These are phyloP conservation scores for Geotrichum macrosporum DNA, from an alignment of 1,139 yeast species.

Conservation along the genomic window DNA sequence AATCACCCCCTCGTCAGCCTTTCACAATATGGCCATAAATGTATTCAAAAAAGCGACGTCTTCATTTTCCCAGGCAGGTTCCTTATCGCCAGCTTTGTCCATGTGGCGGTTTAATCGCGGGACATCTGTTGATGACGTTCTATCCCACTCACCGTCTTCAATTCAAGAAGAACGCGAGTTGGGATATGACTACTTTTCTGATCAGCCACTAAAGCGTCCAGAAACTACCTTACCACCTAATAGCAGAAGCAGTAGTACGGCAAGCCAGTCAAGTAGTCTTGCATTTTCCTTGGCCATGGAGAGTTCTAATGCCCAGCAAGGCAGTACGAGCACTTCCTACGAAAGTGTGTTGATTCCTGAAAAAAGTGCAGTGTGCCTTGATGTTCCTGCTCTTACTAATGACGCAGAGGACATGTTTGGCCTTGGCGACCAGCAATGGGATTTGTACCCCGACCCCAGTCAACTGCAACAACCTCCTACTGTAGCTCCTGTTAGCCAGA, in stretches of 20 bases:
- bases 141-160: constrained; percentile 8
- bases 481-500: too few species aligned
- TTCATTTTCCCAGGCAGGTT: neutral
- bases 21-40: constrained; percentile 6
- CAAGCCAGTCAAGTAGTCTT: neutral
- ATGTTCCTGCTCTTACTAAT: constrained; percentile 13
- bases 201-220: too few species aligned
- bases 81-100: neutral
- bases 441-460: too few species aligned
- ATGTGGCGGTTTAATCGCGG: too few species aligned
- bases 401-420: neutral
- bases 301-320: neutral
- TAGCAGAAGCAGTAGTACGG: constrained; percentile 6
- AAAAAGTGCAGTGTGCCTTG: constrained; percentile 13
- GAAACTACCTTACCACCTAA: constrained; percentile 6
- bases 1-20: neutral
- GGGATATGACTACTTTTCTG: too few species aligned
- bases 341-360: constrained; percentile 12
- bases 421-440: neutral
- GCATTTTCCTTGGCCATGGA: constrained; percentile 1
- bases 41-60: constrained; percentile 8
- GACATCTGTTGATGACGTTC: constrained; percentile 6
- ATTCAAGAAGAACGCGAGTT: too few species aligned
- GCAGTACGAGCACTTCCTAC: constrained; percentile 6
- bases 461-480: neutral